Conservation (phyloP, 768 basidiomycete genomes). For the Cyclocybe cylindracea region DNA sequence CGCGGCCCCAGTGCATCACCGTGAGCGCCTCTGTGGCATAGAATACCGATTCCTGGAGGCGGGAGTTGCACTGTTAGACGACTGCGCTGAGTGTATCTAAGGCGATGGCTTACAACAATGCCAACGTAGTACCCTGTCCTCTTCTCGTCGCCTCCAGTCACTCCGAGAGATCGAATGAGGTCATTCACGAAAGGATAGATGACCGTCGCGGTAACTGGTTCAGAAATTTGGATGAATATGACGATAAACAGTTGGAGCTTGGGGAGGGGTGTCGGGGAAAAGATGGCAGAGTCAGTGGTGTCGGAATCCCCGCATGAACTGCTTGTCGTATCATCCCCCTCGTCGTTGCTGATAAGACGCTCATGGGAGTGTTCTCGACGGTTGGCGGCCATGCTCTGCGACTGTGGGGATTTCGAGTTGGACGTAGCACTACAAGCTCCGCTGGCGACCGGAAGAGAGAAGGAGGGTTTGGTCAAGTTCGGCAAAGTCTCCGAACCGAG, state of each 20-base stretch:
- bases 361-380: no score
- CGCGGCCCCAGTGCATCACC: slow-evolving; percentile 71
- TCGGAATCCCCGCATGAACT: no score
- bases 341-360: no score
- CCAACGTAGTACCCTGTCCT: slow-evolving; percentile 77
- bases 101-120: slow-evolving; percentile 46
- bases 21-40: slow-evolving; percentile 72
- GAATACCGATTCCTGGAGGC: slow-evolving; percentile 69
- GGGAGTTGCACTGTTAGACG: background rate
- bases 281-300: no score
- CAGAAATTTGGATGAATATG: slow-evolving; percentile 69
- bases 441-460: no score
- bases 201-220: slow-evolving; percentile 72
- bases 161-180: slow-evolving; percentile 63
- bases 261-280: slow-evolving; percentile 53
- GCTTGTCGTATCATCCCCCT: no score
- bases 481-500: no score
- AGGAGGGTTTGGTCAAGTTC: no score
- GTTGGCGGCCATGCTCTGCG: no score
- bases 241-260: slow-evolving; percentile 68
- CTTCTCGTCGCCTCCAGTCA: slow-evolving; percentile 70
- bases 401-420: no score
- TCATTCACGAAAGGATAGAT: slow-evolving; percentile 63
- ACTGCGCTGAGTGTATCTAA: background rate
- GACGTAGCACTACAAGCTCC: no score